Evolutionary conservation across 140 eudicot species (phyloP), one percentile per base, ranked within the genome.

Genomic region (Anethum foeniculum): DNA sequence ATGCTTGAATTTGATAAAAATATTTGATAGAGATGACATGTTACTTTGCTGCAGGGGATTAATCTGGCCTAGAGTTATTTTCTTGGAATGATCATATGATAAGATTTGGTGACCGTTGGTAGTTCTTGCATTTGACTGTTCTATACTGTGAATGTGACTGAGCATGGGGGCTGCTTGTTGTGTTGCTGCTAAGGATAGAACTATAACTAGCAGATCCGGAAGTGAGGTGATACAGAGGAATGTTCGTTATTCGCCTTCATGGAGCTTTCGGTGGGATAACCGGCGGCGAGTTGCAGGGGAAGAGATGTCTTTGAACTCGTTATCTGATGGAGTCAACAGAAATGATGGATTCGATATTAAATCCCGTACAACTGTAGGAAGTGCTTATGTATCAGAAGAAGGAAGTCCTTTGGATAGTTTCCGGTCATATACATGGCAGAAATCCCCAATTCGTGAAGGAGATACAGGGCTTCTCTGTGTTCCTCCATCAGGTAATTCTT

Each of bases 251-350:
- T 95, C 99, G 5, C 99, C 99, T 69, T 88, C 97, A 5, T 95
- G 99, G 99, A 95, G 99, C 83, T 91, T 95, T 82, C 89, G 97
- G 39, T 95, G 97, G 99, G 99, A 95, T 86, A 95, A 93, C 79
- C 87, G 98, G 51, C 93, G 91, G 77, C 89, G 99, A 64, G 98
- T 93, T 48, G 97, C 91, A 34, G 98, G 97, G 80, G 99, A 95
- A 83, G 99, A 95, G 49, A 85, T 91, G 0, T 88, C 96, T 51
- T 34, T 88, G 51, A 88, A 83, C 83, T 89, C 92, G 93, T 77
- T 76, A 49, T 88, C 91, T 78, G 92, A 88, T 86, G 86, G 90
- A 36, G 86, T 83, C 69, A 84, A 85, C 75, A 85, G 88, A 74
- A 87, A 80, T 72, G 91, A 86, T 46, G 80, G 90, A 56, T 48